Conservation (phyloP, 164 flowering plant genomes). For the grape (Vitis vinifera) region ASM3070453v1 NC_081822.1:33781501-33782000, state of each 20-base stretch:
- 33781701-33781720: conserved; percentile 57
- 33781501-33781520: conserved; percentile 73
- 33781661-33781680: conserved; percentile 56
- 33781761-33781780: conserved; percentile 34
- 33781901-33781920: conserved; percentile 69
- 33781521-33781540: conserved; percentile 68
- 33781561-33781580: conserved; percentile 39
- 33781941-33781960: conserved; percentile 85
- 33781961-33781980: conserved; percentile 74
- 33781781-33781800: conserved; percentile 58
- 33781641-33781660: conserved; percentile 78
- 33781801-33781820: conserved; percentile 63
- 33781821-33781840: conserved; percentile 67
- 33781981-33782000: conserved; percentile 62
- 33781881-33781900: conserved; percentile 62
- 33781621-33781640: conserved; percentile 62
- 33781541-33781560: conserved; percentile 51
- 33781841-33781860: conserved; percentile 81
- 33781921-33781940: conserved; percentile 48
- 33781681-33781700: conserved; percentile 43
- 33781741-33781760: conserved; percentile 57
- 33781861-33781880: conserved; percentile 56
- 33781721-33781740: conserved; percentile 85
- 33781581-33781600: conserved; percentile 60
- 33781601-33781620: conserved; percentile 67